phyloP scores from a whole-genome alignment of 371 early-diverging fungal genomes.

The Entomophthora muscae region DNA sequence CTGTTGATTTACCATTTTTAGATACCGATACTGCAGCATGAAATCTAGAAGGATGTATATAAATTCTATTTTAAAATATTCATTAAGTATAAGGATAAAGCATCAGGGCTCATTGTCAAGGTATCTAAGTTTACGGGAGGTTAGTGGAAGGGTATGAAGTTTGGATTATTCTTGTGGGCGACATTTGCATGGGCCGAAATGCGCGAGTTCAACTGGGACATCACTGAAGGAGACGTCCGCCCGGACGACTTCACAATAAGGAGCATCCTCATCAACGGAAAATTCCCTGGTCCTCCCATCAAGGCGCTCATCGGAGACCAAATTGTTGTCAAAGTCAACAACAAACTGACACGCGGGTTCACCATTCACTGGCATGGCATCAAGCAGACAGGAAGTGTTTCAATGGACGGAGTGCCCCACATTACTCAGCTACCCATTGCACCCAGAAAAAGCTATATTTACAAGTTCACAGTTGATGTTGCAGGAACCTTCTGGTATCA shows the following conservation, averaged over 20 bases:
- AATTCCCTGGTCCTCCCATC: constrained; percentile 22
- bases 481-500: constrained; percentile 33
- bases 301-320: constrained; percentile 21
- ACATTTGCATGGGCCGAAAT: neutral
- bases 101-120: too few species aligned
- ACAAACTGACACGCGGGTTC: constrained; percentile 18
- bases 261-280: constrained; percentile 21
- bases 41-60: too few species aligned
- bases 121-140: too few species aligned
- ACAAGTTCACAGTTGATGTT: constrained; percentile 23
- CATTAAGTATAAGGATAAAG: too few species aligned
- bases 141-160: too few species aligned
- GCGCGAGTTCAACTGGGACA: constrained; percentile 13
- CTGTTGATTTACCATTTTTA: too few species aligned
- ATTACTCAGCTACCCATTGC: constrained; percentile 30
- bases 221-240: constrained; percentile 13
- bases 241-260: constrained; percentile 20
- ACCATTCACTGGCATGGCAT: constrained; percentile 58
- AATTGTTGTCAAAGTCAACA: constrained; percentile 20
- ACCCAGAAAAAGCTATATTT: constrained; percentile 22
- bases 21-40: too few species aligned
- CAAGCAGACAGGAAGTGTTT: constrained; percentile 36
- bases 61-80: too few species aligned
- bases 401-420: constrained; percentile 46
- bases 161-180: too few species aligned